A percentile compares a stretch with the other conserved stretches of the same genome.
phyloP scores from a whole-genome alignment of 352 stramenopile genomes.

The Phytophthora pistaciae region DNA sequence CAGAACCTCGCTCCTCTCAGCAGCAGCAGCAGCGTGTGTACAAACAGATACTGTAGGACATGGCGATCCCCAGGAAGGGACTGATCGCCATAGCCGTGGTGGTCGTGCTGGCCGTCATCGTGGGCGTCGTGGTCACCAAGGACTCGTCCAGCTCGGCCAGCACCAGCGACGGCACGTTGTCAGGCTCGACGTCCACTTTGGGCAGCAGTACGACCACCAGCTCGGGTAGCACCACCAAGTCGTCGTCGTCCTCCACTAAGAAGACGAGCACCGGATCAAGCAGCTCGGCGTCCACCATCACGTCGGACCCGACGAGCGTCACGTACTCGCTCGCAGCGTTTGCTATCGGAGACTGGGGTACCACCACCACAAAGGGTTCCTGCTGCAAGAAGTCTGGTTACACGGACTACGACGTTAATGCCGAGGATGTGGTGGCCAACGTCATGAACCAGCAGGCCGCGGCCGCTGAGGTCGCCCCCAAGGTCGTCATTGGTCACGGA shows the following conservation, averaged over 20 bases:
- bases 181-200: slow-evolving; percentile 21
- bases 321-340: slow-evolving; percentile 62
- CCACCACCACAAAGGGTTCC: slow-evolving; percentile 60
- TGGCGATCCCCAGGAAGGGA: slow-evolving; percentile 36
- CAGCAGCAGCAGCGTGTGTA: background rate
- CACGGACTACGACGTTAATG: slow-evolving; percentile 68
- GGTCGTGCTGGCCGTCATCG: slow-evolving; percentile 49
- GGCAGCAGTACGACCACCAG: slow-evolving; percentile 7
- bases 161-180: slow-evolving; percentile 27
- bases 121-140: slow-evolving; percentile 45
- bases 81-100: slow-evolving; percentile 48
- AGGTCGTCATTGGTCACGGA: slow-evolving; percentile 65
- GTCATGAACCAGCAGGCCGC: slow-evolving; percentile 66
- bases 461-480: slow-evolving; percentile 47
- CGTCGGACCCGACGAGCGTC: slow-evolving; percentile 37
- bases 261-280: slow-evolving; percentile 26
- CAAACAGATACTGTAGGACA: slow-evolving; percentile 8
- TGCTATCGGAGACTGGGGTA: slow-evolving; percentile 78
- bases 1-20: background rate
- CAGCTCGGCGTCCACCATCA: slow-evolving; percentile 26
- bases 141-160: slow-evolving; percentile 30
- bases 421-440: slow-evolving; percentile 60
- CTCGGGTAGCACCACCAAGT: slow-evolving; percentile 21
- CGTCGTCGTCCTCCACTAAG: slow-evolving; percentile 21
- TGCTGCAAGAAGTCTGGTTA: slow-evolving; percentile 66